Evolutionary conservation across 768 basidiomycete species (phyloP).

Genomic region (Thelephora aurantiotincta): DNA sequence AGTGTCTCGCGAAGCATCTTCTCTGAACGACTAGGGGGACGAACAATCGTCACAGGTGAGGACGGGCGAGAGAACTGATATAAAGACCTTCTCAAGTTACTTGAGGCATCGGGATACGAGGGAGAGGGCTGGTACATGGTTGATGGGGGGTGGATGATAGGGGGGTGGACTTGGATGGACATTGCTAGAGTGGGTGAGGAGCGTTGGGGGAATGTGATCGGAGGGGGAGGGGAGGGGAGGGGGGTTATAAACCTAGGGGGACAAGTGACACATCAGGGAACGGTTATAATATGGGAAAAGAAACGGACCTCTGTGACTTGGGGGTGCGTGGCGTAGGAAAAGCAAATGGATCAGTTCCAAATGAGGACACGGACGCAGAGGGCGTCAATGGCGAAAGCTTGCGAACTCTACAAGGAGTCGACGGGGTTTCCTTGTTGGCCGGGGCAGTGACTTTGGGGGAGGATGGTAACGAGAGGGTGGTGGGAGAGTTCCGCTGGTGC

Average conservation of each 20-base stretch:
- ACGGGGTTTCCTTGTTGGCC: not conserved
- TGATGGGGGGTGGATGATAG: conserved; percentile 11
- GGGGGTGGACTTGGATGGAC: conserved; percentile 19
- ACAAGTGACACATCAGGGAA: not conserved
- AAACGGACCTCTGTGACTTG: not conserved
- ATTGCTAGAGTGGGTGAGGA: conserved; percentile 23
- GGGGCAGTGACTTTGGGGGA: too few relatives aligned
- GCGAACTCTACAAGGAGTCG: not conserved
- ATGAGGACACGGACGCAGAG: not conserved
- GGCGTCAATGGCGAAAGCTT: not conserved
- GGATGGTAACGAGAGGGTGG: too few relatives aligned
- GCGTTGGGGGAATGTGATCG: conserved; percentile 10
- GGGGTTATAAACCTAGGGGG: conserved; percentile 1
- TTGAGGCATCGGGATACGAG: conserved; percentile 3
- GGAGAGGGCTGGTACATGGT: conserved; percentile 6
- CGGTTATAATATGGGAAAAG: not conserved
- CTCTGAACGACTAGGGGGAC: conserved; percentile 38
- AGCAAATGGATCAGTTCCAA: not conserved
- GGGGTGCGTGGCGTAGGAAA: not conserved
- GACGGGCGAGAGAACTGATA: conserved; percentile 10
- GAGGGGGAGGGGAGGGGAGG: conserved; percentile 1
- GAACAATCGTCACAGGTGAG: conserved; percentile 15
- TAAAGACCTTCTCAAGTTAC: conserved; percentile 9
- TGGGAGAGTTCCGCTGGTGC: too few relatives aligned
- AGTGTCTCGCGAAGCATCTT: conserved; percentile 43